Percentiles rank a stretch among this genome's conserved stretches.
phyloP scores from a whole-genome alignment of 2,329 filamentous ascomycete genomes.

The Berkeleyomyces basicola region DNA sequence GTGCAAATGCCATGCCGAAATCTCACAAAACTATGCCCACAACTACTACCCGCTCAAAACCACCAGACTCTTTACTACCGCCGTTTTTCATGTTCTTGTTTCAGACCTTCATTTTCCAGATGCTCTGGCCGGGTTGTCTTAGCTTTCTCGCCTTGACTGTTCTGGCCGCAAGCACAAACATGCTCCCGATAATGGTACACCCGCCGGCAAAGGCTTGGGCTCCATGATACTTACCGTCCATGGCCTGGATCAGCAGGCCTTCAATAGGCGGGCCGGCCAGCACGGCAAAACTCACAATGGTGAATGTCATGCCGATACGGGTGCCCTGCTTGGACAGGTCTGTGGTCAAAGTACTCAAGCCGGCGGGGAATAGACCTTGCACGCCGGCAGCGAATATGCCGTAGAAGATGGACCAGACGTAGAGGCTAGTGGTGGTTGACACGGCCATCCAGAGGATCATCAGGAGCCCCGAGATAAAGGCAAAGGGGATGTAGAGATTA shows the following conservation, averaged over 20 bases:
- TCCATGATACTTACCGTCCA: conserved; percentile 27
- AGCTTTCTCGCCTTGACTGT: conserved; percentile 2
- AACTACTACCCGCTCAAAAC: too few species aligned
- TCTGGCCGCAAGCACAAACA: conserved; percentile 4
- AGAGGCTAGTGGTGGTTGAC: conserved; percentile 31
- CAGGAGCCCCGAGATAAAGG: conserved; percentile 25
- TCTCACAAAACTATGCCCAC: neutral
- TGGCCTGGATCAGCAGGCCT: conserved; percentile 30
- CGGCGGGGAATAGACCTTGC: conserved; percentile 48
- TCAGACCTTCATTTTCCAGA: conserved; percentile 7
- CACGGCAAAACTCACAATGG: conserved; percentile 36
- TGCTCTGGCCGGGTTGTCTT: conserved; percentile 5
- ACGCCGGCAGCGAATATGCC: conserved; percentile 47
- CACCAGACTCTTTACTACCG: neutral
- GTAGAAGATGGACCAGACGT: conserved; percentile 45
- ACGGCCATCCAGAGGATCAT: conserved; percentile 45
- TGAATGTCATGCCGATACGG: conserved; percentile 42
- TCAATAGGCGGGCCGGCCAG: conserved; percentile 36
- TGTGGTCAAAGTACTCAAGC: conserved; percentile 28
- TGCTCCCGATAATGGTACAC: conserved; percentile 1
- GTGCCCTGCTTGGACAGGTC: conserved; percentile 36
- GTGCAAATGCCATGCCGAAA: neutral
- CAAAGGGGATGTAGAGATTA: conserved; percentile 40
- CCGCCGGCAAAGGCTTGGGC: conserved; percentile 33
- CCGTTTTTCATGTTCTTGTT: neutral